Conservation (phyloP, 192 early-diverging fungal genomes). For the Coemansia sp. region DNA sequence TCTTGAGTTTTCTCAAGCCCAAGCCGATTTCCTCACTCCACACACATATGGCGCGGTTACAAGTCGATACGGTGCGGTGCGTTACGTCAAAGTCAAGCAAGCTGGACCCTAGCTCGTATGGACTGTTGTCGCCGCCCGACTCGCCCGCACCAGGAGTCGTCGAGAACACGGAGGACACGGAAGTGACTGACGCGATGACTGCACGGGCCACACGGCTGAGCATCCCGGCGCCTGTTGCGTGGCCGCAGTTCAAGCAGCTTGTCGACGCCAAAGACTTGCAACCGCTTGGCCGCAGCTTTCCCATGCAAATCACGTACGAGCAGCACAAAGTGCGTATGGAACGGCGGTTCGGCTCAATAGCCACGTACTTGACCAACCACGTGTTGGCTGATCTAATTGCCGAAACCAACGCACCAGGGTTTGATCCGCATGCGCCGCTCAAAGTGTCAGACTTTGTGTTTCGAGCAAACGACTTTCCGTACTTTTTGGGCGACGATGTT, state of each 20-base stretch:
- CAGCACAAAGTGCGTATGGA: constrained; percentile 4
- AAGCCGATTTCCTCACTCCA: background rate
- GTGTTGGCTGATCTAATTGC: constrained; percentile 33
- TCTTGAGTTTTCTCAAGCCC: background rate
- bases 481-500: constrained; percentile 23
- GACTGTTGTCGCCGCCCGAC: constrained; percentile 38
- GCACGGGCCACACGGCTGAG: constrained; percentile 15
- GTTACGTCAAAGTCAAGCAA: background rate
- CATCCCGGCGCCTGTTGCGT: constrained; percentile 16
- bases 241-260: constrained; percentile 26
- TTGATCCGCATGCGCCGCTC: constrained; percentile 13
- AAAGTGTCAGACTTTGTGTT: constrained; percentile 20
- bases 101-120: constrained; percentile 3
- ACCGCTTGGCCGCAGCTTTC: constrained; percentile 41
- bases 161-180: background rate
- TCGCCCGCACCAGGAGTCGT: constrained; percentile 15
- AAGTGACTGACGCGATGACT: constrained; percentile 1
- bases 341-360: constrained; percentile 28
- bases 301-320: constrained; percentile 30
- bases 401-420: background rate
- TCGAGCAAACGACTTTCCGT: constrained; percentile 43
- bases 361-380: constrained; percentile 27
- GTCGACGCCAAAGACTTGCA: constrained; percentile 29
- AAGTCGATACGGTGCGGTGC: background rate
- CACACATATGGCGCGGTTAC: constrained; percentile 1